phyloP scores from a whole-genome alignment of 2,329 filamentous ascomycete genomes.

The Neonectria neomacrospora region DNA sequence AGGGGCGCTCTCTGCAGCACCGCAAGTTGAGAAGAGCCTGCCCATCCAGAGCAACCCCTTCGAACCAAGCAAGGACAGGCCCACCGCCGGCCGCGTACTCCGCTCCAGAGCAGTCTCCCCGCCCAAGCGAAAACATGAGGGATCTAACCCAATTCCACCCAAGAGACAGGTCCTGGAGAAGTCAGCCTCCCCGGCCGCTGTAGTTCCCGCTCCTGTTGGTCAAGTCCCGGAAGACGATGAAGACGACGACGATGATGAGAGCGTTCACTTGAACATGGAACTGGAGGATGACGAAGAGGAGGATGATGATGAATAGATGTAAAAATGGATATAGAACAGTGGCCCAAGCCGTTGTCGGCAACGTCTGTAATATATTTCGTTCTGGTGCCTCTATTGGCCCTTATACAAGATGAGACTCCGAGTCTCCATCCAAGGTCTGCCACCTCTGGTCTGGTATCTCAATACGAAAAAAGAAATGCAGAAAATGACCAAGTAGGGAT shows the following conservation, averaged over 20 bases:
- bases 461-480: constrained; percentile 10
- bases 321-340: constrained; percentile 23
- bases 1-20: constrained; percentile 31
- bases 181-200: constrained; percentile 35
- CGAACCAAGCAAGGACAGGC: constrained; percentile 39
- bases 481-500: constrained; percentile 1
- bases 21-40: constrained; percentile 40
- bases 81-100: constrained; percentile 26
- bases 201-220: constrained; percentile 23
- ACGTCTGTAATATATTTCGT: constrained; percentile 32
- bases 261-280: constrained; percentile 69
- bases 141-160: constrained; percentile 47
- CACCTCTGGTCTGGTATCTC: constrained; percentile 19
- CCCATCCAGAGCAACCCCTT: constrained; percentile 53
- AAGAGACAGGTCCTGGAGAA: constrained; percentile 56
- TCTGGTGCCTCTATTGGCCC: constrained; percentile 31
- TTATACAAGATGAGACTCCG: constrained; percentile 33
- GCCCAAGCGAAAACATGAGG: constrained; percentile 55
- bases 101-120: constrained; percentile 43
- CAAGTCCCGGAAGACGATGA: constrained; percentile 48
- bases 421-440: constrained; percentile 35
- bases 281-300: constrained; percentile 64
- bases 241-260: constrained; percentile 64
- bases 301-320: constrained; percentile 36
- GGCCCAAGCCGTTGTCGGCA: constrained; percentile 26